Base-by-base conservation (phyloP, 2,329 filamentous ascomycete species). In the Graphilbum sp. region DNA sequence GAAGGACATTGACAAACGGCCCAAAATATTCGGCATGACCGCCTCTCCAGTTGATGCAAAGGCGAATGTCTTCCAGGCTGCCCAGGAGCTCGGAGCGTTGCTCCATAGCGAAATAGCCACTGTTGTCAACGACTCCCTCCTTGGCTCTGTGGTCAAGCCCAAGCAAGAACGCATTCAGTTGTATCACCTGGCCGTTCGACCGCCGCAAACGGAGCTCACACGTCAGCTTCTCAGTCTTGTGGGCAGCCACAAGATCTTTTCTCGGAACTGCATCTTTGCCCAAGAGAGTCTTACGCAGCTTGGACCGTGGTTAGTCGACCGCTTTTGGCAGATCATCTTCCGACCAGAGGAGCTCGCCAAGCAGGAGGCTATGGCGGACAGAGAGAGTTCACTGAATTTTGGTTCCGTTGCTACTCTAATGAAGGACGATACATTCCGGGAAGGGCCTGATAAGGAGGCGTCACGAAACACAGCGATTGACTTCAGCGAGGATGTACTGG, bases 1-100 rank as follows among this genome's bases (percentile, higher is more conserved):
- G 23, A 45, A 54, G 0, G 48, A 52, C 0, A 60, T 58, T 33
- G 48, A 52, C 0, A 60, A 58, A 35, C 67, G 75, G 5, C 90
- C 90, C 4, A 79, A 77, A 29, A 76, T 98, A 17, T 81, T 98
- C 46, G 88, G 88, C 20, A 95, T 96, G 88, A 98, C 90, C 2
- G 90, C 90, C 8, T 96, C 90, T 0, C 90, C 90, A 1, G 79
- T 95, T 3, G 87, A 96, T 58, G 75, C 83, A 0, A 80, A 83
- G 50, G 69, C 71, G 0, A 76, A 94, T 46, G 68, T 93, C 21
- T 63, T 66, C 15, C 63, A 72, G 42, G 83, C 82, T 29, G 81
- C 83, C 0, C 60, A 62, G 42, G 74, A 82, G 38, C 68, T 98
- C 0, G 88, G 96, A 52, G 66, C 58, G 1, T 63, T 93, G 29